A percentile compares a stretch with the other conserved stretches of the same genome.
phyloP scores from a whole-genome alignment of 768 basidiomycete species.

The Kondoa malvinella region DNA sequence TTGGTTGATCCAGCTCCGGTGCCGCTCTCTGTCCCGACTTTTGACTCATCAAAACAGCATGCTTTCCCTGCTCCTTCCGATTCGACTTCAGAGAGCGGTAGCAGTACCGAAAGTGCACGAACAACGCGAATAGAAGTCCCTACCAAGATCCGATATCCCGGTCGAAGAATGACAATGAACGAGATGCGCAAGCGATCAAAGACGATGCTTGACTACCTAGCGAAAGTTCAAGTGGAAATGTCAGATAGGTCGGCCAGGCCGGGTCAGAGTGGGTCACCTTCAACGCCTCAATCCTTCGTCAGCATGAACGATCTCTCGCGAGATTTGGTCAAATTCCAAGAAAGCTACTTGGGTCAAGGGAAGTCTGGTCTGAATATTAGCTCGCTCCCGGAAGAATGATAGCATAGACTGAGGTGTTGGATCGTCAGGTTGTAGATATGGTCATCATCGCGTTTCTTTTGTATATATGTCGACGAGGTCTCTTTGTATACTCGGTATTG shows the following conservation, averaged over 20 bases:
- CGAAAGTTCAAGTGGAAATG: conserved; percentile 38
- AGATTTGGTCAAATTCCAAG: conserved; percentile 73
- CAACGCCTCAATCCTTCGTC: conserved; percentile 44
- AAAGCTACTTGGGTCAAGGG: conserved; percentile 37
- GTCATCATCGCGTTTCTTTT: no score
- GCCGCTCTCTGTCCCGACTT: conserved; percentile 51
- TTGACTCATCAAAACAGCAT: conserved; percentile 30
- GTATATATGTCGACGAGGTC: no score
- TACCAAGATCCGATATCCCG: conserved; percentile 72
- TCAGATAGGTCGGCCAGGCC: conserved; percentile 11
- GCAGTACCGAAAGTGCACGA: conserved; percentile 29
- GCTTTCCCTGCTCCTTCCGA: conserved; percentile 19
- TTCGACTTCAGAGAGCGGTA: conserved; percentile 1
- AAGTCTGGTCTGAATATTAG: background rate
- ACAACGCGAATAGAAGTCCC: conserved; percentile 40
- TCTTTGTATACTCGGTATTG: no score
- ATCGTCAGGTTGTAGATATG: no score
- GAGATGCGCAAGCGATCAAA: conserved; percentile 94
- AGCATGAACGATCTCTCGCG: conserved; percentile 84
- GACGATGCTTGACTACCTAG: conserved; percentile 83
- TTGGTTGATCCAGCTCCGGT: conserved; percentile 59
- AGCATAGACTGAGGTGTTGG: no score
- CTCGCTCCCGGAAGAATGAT: background rate
- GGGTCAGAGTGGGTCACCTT: conserved; percentile 14
- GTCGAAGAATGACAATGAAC: conserved; percentile 82